Base-by-base conservation (phyloP, 495 filamentous ascomycete genomes). In the Penicillium desertorum region DNA sequence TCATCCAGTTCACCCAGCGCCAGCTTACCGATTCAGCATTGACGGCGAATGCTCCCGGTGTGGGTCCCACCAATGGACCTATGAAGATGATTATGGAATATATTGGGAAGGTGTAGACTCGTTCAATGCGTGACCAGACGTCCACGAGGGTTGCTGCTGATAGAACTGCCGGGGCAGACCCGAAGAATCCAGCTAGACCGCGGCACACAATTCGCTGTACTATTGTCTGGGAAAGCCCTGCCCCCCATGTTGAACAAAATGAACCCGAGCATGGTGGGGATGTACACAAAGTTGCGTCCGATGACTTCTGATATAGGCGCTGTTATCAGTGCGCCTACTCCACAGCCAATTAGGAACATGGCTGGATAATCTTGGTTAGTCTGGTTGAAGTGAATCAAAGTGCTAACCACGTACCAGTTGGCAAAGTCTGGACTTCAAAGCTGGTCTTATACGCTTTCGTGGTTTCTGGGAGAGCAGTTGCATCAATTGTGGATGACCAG, bases 311-410 rank as follows among this genome's bases (percentile, higher is more conserved):
- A 75, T 36, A 80, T n/a, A 2, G 77, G 78, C 29, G 73, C 76
- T 41, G 74, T 68, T 50, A 78, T 57, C 10, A 78, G 34, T 3
- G 58, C 62, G 1, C 70, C 86, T 19, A 74, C 57, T 0, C 83
- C 83, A 57, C 83, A 81, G 5, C 83, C 82, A 34, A 82, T 66
- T 0, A 88, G 66, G 58, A 79, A 88, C 11, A 85, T 41, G 23
- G 51, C 58, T 63, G 14, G 4, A 25, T 8, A 20, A n/a, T 19
- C 5, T 34, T 8, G 0, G 19, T 59, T 27, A 59, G 48, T 76
- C 74, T 25, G 11, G 16, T 76, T 75, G 4, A 81, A 57, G 22
- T 66, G 66, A 32, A 25, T 43, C 78, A 76, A 39, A 27, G 22
- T 0, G 68, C 65, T 6, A 76, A 71, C 41, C 71, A 68, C 63